A percentile compares a stretch with the other conserved stretches of the same genome.
These are phyloP conservation scores for Nidularia pulvinata DNA, from an alignment of 768 basidiomycete genomes.

Conservation along the genomic window DNA sequence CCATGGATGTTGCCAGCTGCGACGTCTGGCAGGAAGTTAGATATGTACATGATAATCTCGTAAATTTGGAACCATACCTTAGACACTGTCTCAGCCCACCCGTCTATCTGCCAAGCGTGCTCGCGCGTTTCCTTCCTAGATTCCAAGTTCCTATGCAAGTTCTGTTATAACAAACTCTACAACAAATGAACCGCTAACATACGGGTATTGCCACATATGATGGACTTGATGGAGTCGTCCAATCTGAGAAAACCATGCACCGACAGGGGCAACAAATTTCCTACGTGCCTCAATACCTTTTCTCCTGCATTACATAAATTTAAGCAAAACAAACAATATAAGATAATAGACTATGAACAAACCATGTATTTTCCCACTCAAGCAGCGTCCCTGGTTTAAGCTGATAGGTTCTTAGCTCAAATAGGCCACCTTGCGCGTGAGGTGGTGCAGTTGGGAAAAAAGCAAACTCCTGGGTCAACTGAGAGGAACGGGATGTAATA, in stretches of 20 bases:
- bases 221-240: conserved; percentile 88
- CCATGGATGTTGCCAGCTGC: conserved; percentile 85
- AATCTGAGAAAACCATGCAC: conserved; percentile 92
- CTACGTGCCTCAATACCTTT: conserved; percentile 92
- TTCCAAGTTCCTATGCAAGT: conserved; percentile 58
- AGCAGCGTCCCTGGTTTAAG: conserved; percentile 87
- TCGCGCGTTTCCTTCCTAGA: conserved; percentile 83
- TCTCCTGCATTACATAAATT: conserved; percentile 54
- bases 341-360: conserved; percentile 10
- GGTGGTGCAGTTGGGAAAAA: conserved; percentile 94
- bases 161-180: neutral
- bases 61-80: conserved; percentile 51
- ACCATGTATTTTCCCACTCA: conserved; percentile 97
- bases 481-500: conserved; percentile 68
- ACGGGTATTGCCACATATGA: conserved; percentile 98
- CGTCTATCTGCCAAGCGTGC: conserved; percentile 92
- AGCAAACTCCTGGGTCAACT: conserved; percentile 92
- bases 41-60: neutral
- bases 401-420: conserved; percentile 90
- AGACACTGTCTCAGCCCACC: conserved; percentile 94
- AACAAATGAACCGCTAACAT: conserved; percentile 21
- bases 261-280: conserved; percentile 83
- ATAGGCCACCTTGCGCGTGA: conserved; percentile 84
- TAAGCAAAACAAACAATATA: conserved; percentile 4
- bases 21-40: conserved; percentile 62